A percentile compares a stretch with the other conserved stretches of the same genome.
Evolutionary conservation across 176 grass and related monocot species (phyloP).

Genomic region (Thinopyrum elongatum): DNA sequence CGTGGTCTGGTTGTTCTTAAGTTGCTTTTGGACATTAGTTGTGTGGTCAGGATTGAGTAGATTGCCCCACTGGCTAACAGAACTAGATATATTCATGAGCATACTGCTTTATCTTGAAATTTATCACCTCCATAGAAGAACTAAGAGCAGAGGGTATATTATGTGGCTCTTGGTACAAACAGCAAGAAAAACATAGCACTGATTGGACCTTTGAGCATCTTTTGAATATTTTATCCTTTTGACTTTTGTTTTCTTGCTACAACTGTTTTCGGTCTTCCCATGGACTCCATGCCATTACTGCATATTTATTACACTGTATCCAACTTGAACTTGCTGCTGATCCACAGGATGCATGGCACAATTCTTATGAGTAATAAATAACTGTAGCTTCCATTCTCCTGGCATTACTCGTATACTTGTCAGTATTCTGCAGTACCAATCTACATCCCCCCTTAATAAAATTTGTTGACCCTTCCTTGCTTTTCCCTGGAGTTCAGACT

Average conservation of each 20-base stretch:
- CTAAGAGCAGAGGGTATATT: neutral
- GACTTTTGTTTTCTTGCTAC: neutral
- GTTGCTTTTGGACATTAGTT: conserved; percentile 13
- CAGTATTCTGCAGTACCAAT: neutral
- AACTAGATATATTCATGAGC: neutral
- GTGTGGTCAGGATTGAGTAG: neutral
- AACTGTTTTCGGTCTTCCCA: neutral
- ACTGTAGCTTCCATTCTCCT: conserved; percentile 3
- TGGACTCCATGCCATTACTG: neutral
- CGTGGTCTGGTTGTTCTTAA: conserved; percentile 22
- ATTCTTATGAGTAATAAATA: neutral
- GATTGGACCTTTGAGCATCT: neutral
- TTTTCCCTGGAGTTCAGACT: neutral
- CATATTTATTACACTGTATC: neutral
- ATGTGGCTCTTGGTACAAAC: conserved; percentile 8
- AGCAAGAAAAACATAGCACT: neutral
- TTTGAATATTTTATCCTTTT: neutral
- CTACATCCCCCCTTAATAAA: neutral
- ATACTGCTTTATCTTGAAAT: neutral
- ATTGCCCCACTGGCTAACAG: neutral
- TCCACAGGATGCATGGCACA: neutral
- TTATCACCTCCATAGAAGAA: neutral
- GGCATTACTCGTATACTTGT: neutral
- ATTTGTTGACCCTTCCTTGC: neutral
- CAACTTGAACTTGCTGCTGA: conserved; percentile 22